Evolutionary conservation across 2,329 filamentous ascomycete species (phyloP).

Genomic region (Fusarium kyushuense): DNA sequence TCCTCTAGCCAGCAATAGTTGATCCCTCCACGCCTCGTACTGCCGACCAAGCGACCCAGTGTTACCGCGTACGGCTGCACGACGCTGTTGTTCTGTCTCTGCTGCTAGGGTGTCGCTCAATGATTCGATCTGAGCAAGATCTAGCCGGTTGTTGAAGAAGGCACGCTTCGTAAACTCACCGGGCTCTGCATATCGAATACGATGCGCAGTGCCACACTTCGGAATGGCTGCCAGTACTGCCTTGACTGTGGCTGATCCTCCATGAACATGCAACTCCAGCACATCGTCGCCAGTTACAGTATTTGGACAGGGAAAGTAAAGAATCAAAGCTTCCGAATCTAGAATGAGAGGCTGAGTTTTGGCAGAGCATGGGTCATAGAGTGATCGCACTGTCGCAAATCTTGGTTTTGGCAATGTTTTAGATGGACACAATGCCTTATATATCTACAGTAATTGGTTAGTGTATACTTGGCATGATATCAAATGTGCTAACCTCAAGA

Average conservation of each 20-base stretch:
- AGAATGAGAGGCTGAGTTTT: constrained; percentile 64
- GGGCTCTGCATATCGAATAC: constrained; percentile 88
- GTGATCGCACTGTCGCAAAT: constrained; percentile 77
- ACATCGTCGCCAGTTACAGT: constrained; percentile 94
- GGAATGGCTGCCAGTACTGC: constrained; percentile 85
- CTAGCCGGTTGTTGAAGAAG: constrained; percentile 86
- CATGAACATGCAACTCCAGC: constrained; percentile 94
- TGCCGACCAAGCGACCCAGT: constrained; percentile 76
- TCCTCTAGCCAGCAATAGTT: constrained; percentile 83
- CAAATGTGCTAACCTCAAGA: constrained; percentile 64
- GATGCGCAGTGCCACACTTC: constrained; percentile 53
- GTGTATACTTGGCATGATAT: not conserved
- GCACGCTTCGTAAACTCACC: constrained; percentile 95
- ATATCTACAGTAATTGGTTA: constrained; percentile 57
- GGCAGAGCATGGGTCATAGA: constrained; percentile 66
- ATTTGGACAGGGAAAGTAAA: constrained; percentile 83
- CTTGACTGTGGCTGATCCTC: constrained; percentile 87
- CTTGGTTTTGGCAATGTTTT: constrained; percentile 61
- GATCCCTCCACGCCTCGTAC: constrained; percentile 86
- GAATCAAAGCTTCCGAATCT: constrained; percentile 82
- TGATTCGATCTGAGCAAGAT: constrained; percentile 84
- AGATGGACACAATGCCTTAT: constrained; percentile 62
- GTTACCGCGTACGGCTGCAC: constrained; percentile 83
- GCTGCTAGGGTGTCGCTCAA: constrained; percentile 72
- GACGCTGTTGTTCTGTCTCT: constrained; percentile 92